A percentile compares a stretch with the other conserved stretches of the same genome.
phyloP scores from a whole-genome alignment of 331 rosid species.

The Rosa hybrid region DNA sequence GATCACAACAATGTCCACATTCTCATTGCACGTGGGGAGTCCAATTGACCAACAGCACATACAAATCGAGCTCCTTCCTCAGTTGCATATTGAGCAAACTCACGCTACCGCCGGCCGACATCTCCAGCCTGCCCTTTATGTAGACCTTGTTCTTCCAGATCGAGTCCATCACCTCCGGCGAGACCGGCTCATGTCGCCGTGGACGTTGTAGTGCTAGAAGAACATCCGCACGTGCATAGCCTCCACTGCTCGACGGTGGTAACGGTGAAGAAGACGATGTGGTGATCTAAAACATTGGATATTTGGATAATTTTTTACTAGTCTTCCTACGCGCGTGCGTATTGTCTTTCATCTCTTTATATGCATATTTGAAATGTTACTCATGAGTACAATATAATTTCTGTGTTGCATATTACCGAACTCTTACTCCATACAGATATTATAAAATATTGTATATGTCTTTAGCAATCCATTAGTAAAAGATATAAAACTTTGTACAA shows the following conservation, averaged over 20 bases:
- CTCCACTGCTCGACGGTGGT: conserved; percentile 77
- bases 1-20: conserved; percentile 84
- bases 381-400: no score
- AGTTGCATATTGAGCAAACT: conserved; percentile 77
- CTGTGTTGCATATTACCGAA: no score
- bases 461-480: no score
- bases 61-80: conserved; percentile 88
- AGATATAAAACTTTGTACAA: no score
- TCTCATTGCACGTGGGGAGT: conserved; percentile 68
- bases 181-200: conserved; percentile 72
- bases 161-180: conserved; percentile 73
- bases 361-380: no score
- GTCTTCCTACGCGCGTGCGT: no score
- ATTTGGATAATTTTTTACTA: no score
- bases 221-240: conserved; percentile 85
- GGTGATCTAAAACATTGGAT: no score
- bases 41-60: conserved; percentile 87
- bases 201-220: conserved; percentile 79
- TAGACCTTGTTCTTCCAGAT: conserved; percentile 82
- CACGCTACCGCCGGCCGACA: conserved; percentile 87
- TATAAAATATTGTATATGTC: no score
- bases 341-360: no score
- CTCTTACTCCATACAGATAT: no score
- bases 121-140: conserved; percentile 70
- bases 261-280: no score